Conservation (phyloP, 495 filamentous ascomycete species). For the Aspergillus conjunctus region DNA sequence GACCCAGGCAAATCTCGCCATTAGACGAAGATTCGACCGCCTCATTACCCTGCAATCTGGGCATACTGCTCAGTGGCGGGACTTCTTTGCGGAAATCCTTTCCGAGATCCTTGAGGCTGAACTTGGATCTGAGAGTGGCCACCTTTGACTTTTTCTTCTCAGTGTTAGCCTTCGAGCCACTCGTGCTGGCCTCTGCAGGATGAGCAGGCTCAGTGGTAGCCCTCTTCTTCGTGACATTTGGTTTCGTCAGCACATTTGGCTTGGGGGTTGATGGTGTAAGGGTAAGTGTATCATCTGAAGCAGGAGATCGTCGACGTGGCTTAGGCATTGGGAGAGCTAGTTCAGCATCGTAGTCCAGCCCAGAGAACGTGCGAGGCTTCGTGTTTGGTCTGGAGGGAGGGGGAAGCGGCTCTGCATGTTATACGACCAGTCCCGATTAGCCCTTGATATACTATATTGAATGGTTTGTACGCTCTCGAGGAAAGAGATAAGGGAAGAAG, state of each 20-base stretch:
- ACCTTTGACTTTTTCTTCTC: conserved; percentile 35
- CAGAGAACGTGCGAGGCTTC: conserved; percentile 22
- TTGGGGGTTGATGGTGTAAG: background rate
- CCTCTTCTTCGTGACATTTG: conserved; percentile 22
- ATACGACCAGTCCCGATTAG: background rate
- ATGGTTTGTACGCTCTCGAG: background rate
- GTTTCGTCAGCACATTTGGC: conserved; percentile 9
- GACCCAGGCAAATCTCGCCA: background rate
- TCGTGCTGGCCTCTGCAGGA: conserved; percentile 19
- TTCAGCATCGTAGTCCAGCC: conserved; percentile 33
- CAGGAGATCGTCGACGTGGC: conserved; percentile 18
- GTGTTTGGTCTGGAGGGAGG: conserved; percentile 4
- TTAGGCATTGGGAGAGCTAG: conserved; percentile 40
- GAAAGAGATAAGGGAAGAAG: background rate
- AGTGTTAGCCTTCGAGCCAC: conserved; percentile 24
- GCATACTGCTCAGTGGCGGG: conserved; percentile 24
- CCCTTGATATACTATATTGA: background rate
- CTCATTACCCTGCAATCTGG: conserved; percentile 5
- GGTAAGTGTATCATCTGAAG: conserved; percentile 2
- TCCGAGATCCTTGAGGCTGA: conserved; percentile 39
- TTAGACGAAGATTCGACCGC: background rate
- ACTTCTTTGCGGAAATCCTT: conserved; percentile 30
- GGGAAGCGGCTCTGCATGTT: background rate
- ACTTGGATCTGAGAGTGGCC: conserved; percentile 33
- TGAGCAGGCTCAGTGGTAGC: conserved; percentile 23